A percentile compares a stretch with the other conserved stretches of the same genome.
Evolutionary conservation across 148 eudicot genomes (phyloP).

Genomic region (Nepenthes mirabilis): DNA sequence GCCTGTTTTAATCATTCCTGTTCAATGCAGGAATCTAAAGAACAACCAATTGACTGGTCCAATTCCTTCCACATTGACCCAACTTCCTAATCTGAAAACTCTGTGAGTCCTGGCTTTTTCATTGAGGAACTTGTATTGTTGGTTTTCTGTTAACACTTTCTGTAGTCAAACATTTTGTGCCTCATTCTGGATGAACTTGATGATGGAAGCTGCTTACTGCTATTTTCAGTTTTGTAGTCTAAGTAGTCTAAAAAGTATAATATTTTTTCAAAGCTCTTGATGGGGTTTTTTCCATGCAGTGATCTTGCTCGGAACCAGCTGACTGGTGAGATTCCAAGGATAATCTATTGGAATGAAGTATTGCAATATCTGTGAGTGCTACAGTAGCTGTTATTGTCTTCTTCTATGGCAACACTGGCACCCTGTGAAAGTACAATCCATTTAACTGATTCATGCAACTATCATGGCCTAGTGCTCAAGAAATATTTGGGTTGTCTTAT

Average conservation of each 20-base stretch:
- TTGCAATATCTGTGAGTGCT: slow-evolving; percentile 55
- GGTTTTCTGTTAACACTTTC: too few relatives aligned
- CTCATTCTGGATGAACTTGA: too few relatives aligned
- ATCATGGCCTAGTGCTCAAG: too few relatives aligned
- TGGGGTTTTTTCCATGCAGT: slow-evolving; percentile 12
- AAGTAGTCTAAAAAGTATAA: background rate
- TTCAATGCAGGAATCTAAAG: slow-evolving; percentile 37
- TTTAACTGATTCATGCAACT: too few relatives aligned
- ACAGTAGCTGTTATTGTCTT: background rate
- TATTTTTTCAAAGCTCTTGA: background rate
- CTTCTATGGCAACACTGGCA: too few relatives aligned
- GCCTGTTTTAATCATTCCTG: background rate
- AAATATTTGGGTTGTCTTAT: too few relatives aligned
- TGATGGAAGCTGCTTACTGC: too few relatives aligned
- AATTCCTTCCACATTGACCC: slow-evolving; percentile 54
- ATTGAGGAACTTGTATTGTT: background rate
- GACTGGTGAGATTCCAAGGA: slow-evolving; percentile 55
- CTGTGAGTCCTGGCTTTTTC: slow-evolving; percentile 26
- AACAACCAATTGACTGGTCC: slow-evolving; percentile 59
- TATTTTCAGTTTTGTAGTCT: background rate
- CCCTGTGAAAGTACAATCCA: too few relatives aligned
- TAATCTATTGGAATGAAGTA: slow-evolving; percentile 74
- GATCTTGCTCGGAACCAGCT: slow-evolving; percentile 62
- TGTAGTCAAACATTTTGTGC: too few relatives aligned
- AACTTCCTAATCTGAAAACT: slow-evolving; percentile 56